Evolutionary conservation across 2,329 filamentous ascomycete species (phyloP).

Genomic region (Triangularia verruculosa): DNA sequence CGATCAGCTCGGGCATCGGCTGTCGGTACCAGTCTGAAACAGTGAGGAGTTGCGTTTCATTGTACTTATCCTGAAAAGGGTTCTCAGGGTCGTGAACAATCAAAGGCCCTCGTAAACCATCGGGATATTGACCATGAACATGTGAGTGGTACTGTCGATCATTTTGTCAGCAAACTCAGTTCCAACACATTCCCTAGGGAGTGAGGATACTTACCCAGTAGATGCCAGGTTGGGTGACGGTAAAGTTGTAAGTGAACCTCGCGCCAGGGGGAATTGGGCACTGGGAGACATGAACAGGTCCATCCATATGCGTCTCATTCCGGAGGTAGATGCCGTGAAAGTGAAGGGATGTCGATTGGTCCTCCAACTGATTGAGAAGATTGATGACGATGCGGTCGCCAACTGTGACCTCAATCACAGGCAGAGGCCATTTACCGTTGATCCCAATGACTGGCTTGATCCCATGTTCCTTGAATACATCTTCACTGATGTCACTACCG

Average conservation of each 20-base stretch:
- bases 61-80: conserved; percentile 56
- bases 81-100: conserved; percentile 61
- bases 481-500: conserved; percentile 36
- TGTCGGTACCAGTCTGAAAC: conserved; percentile 69
- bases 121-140: conserved; percentile 64
- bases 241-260: conserved; percentile 69
- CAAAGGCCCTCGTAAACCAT: conserved; percentile 63
- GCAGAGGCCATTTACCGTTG: conserved; percentile 73
- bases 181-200: conserved; percentile 25
- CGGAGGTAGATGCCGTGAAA: conserved; percentile 73
- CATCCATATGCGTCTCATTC: conserved; percentile 68
- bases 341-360: conserved; percentile 61
- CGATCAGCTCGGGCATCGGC: conserved; percentile 48
- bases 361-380: conserved; percentile 56
- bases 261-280: conserved; percentile 62
- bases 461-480: conserved; percentile 34
- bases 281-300: conserved; percentile 63
- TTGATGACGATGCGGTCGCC: conserved; percentile 62
- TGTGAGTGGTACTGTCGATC: conserved; percentile 82
- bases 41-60: conserved; percentile 62
- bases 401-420: conserved; percentile 58
- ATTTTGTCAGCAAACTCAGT: too few relatives aligned
- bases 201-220: too few relatives aligned
- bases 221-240: conserved; percentile 44
- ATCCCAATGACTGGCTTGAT: conserved; percentile 70